Percentiles rank a stretch among this genome's conserved stretches.
Conservation (phyloP, 1,284 basidiomycete species). For the Sparassis latifolia region DNA sequence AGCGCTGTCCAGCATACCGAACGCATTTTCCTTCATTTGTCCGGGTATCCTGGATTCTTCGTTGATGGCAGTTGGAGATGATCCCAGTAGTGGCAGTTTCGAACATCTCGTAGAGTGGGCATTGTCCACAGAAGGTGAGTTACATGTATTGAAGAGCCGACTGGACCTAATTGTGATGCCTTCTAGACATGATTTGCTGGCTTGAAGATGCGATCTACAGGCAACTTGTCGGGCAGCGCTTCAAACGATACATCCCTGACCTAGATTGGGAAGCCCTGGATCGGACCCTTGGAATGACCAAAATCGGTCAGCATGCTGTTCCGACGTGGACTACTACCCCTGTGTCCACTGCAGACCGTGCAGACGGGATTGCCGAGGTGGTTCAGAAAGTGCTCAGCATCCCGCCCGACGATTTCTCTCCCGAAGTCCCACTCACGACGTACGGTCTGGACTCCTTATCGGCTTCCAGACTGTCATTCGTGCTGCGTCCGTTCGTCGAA, state of each 20-base stretch:
- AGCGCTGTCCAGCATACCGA: too few species aligned
- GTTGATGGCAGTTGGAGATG: too few species aligned
- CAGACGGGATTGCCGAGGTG: conserved; percentile 1
- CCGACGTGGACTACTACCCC: background rate
- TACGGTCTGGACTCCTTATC: conserved; percentile 35
- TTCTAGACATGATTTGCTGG: too few species aligned
- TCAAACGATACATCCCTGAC: conserved; percentile 4
- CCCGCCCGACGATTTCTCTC: conserved; percentile 24
- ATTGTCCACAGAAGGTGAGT: too few species aligned
- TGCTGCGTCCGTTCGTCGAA: conserved; percentile 22
- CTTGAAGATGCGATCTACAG: too few species aligned
- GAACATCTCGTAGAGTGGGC: too few species aligned
- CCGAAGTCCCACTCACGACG: conserved; percentile 29
- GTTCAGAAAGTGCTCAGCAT: conserved; percentile 23
- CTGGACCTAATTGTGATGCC: too few species aligned
- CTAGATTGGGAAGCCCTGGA: conserved; percentile 5
- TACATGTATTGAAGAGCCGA: too few species aligned
- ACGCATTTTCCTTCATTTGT: too few species aligned
- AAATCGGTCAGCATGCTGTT: background rate
- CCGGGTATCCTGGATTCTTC: too few species aligned
- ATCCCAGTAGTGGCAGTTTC: too few species aligned
- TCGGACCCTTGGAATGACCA: conserved; percentile 2
- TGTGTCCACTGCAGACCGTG: background rate
- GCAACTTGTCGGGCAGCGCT: too few species aligned
- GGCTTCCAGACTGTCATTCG: conserved; percentile 26